phyloP scores from a whole-genome alignment of 202 grass and related monocot genomes.

The Setaria italica region DNA sequence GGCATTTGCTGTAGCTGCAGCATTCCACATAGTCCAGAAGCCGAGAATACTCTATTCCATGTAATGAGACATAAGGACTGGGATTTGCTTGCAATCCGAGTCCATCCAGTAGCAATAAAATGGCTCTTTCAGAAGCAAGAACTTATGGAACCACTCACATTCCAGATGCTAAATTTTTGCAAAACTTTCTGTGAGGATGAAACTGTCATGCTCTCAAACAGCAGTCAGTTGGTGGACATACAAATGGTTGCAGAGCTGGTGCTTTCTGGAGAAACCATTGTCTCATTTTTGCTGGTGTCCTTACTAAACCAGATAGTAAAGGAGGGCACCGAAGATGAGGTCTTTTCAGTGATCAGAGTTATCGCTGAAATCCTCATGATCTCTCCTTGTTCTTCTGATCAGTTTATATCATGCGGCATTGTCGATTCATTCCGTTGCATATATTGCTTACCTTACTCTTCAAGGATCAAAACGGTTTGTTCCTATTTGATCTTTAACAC shows the following conservation, averaged over 20 bases:
- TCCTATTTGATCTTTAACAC: constrained; percentile 75
- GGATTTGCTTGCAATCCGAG: constrained; percentile 68
- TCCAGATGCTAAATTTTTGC: constrained; percentile 79
- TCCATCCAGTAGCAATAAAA: constrained; percentile 75
- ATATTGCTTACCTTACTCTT: constrained; percentile 53
- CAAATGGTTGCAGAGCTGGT: constrained; percentile 73
- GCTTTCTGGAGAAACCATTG: constrained; percentile 64
- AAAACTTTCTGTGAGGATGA: constrained; percentile 64
- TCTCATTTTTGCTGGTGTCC: constrained; percentile 61
- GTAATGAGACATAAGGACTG: constrained; percentile 66
- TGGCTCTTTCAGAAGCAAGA: constrained; percentile 89
- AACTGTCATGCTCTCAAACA: constrained; percentile 51
- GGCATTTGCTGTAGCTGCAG: constrained; percentile 53
- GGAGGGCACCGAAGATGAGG: constrained; percentile 63
- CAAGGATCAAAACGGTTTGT: constrained; percentile 55
- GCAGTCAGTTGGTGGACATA: constrained; percentile 60
- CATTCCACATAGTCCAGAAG: constrained; percentile 72
- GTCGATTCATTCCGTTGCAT: constrained; percentile 52
- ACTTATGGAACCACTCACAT: constrained; percentile 61
- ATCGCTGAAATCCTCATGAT: constrained; percentile 67
- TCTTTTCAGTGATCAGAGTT: constrained; percentile 59
- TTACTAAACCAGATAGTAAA: constrained; percentile 61
- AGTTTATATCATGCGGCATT: constrained; percentile 75
- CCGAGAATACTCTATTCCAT: constrained; percentile 78
- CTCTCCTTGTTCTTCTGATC: constrained; percentile 62